These are phyloP conservation scores for Madurella fahalii DNA, from an alignment of 2,329 filamentous ascomycete species.

Conservation along the genomic window DNA sequence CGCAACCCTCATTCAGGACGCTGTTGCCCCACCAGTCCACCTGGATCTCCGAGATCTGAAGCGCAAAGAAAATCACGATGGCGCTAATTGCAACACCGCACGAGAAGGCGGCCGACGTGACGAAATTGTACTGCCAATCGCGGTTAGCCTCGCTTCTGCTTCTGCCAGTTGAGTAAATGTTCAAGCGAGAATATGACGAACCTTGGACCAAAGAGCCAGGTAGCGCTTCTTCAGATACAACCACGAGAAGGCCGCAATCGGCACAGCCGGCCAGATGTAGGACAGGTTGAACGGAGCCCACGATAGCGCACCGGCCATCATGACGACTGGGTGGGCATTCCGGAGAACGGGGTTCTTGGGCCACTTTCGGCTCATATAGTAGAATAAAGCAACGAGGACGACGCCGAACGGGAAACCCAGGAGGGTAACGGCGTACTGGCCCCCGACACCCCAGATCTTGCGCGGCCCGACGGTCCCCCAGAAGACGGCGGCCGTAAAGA, in stretches of 20 bases:
- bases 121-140: constrained; percentile 49
- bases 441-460: constrained; percentile 45
- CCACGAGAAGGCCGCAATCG: constrained; percentile 41
- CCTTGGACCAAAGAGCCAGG: constrained; percentile 28
- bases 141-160: neutral
- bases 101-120: constrained; percentile 55
- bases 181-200: constrained; percentile 5
- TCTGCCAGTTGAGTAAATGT: neutral
- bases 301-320: constrained; percentile 34
- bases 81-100: constrained; percentile 54
- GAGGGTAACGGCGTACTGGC: constrained; percentile 46
- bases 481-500: constrained; percentile 57
- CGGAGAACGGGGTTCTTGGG: constrained; percentile 33
- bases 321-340: constrained; percentile 38
- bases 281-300: constrained; percentile 40
- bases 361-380: constrained; percentile 31
- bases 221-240: constrained; percentile 36
- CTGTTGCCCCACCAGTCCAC: constrained; percentile 51
- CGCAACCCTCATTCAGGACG: constrained; percentile 25
- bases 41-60: constrained; percentile 37
- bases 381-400: constrained; percentile 35
- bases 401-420: constrained; percentile 49
- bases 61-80: constrained; percentile 48
- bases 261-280: constrained; percentile 43
- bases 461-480: constrained; percentile 58